A percentile compares a stretch with the other conserved stretches of the same genome.
Evolutionary conservation across 202 grass and related monocot species (phyloP).

Genomic region (Carex arenaria): DNA sequence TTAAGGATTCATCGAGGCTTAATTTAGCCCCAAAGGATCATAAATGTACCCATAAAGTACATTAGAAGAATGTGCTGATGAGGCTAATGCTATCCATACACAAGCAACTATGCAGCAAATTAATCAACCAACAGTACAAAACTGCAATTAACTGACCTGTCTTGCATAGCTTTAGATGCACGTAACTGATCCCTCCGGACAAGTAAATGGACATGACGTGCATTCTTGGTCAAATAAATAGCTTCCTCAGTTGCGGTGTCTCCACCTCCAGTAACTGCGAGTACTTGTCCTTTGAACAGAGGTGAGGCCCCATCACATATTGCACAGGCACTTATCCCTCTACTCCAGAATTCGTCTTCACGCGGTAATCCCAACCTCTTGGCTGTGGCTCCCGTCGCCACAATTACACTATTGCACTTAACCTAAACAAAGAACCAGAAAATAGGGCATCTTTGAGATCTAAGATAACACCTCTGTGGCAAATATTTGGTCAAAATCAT

Average conservation of each 20-base stretch:
- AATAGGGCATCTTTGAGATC: not conserved
- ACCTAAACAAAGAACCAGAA: constrained; percentile 42
- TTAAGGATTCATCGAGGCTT: not conserved
- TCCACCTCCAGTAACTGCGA: constrained; percentile 95
- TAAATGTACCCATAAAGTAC: not conserved
- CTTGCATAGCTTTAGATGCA: constrained; percentile 99
- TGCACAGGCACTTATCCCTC: constrained; percentile 95
- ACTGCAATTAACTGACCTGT: constrained; percentile 53
- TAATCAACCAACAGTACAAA: constrained; percentile 6
- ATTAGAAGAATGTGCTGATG: not conserved
- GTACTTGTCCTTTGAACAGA: constrained; percentile 77
- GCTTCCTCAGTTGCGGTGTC: constrained; percentile 94
- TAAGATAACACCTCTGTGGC: not conserved
- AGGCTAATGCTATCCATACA: not conserved
- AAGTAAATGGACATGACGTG: constrained; percentile 92
- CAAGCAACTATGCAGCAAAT: not conserved
- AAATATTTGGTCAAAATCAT: constrained; percentile 1
- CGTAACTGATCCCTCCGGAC: constrained; percentile 56
- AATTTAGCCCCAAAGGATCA: not conserved
- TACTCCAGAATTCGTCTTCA: constrained; percentile 99
- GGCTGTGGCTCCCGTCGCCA: constrained; percentile 93
- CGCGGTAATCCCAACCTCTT: constrained; percentile 67
- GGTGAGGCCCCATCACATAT: constrained; percentile 99
- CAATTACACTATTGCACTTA: constrained; percentile 71
- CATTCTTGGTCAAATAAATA: constrained; percentile 97